Base-by-base conservation (phyloP, 2,329 filamentous ascomycete genomes). In the Botrytis byssoidea region DNA sequence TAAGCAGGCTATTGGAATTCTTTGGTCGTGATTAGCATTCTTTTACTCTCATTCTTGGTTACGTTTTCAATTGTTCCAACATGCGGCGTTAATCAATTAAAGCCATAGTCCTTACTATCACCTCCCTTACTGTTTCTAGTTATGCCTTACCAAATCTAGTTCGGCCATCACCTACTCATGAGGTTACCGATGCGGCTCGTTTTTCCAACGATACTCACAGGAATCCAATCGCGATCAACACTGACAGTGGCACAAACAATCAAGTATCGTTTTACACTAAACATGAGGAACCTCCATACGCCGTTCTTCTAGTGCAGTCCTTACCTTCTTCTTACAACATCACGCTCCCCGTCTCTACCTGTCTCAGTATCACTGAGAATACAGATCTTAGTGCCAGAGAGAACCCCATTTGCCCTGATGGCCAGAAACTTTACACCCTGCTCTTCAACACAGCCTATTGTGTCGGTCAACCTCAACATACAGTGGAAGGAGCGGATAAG, bases 291-390 rank as follows among this genome's bases (percentile, higher is more conserved):
- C 25, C 61, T 42, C n/a, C 18, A 16, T 3, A 40, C 25, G 61
- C 37, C 37, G 25, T 64, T 42, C 37, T 64, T n/a, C 37, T 18
- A 44, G 61, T 64, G 61, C 37, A 12, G 40, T 64, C 61, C 12
- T 64, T 64, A 10, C 61, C 61, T 25, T 64, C n/a, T n/a, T 40
- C 25, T 44, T n/a, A 64, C 40, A 64, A 29, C 1, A 64, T 64
- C 61, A 64, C 61, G 37, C 61, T 44, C 25, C 61, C 61, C n/a
- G 16, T 64, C 60, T 64, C 37, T n/a, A 64, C 18, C 25, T 64
- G 25, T 44, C 37, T 44, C 12, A 5, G 8, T 8, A n/a, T 64
- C 14, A n/a, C 16, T n/a, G 25, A 44, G 16, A 44, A 64, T 44
- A 20, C 14, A 20, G 61, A 42, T n/a, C n/a, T 64, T 40, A 42